Evolutionary conservation across 2,329 filamentous ascomycete species (phyloP).

Genomic region (Ascosphaera apis): DNA sequence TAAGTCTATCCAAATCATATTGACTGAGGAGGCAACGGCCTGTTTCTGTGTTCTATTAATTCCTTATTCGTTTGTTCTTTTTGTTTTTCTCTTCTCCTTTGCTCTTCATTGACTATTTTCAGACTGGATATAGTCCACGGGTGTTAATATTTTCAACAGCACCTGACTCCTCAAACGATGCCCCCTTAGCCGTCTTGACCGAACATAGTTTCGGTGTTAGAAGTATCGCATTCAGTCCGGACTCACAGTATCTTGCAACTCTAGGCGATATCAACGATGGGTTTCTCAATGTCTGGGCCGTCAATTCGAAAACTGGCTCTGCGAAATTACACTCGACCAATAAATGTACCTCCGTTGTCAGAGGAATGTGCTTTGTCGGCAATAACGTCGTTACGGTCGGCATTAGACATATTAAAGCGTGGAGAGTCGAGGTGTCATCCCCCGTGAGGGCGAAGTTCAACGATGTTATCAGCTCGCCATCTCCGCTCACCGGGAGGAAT

Average conservation of each 20-base stretch:
- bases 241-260: conserved; percentile 69
- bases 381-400: conserved; percentile 65
- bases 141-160: conserved; percentile 72
- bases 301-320: conserved; percentile 60
- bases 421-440: conserved; percentile 58
- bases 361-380: conserved; percentile 79
- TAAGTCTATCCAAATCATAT: no score
- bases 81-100: no score
- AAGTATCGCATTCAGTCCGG: conserved; percentile 69
- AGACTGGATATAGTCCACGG: conserved; percentile 76
- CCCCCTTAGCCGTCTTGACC: conserved; percentile 59
- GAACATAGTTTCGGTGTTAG: conserved; percentile 83
- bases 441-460: conserved; percentile 39
- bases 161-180: conserved; percentile 54
- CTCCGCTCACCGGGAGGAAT: conserved; percentile 53
- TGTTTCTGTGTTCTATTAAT: no score
- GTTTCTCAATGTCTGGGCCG: conserved; percentile 74
- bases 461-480: conserved; percentile 12
- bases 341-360: conserved; percentile 71
- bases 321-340: conserved; percentile 68
- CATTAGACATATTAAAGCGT: conserved; percentile 78
- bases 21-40: no score
- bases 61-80: no score
- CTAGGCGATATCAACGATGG: conserved; percentile 79
- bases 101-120: no score